These are phyloP conservation scores for Coniochaeta prunicola DNA, from an alignment of 2,329 filamentous ascomycete genomes.

Conservation along the genomic window DNA sequence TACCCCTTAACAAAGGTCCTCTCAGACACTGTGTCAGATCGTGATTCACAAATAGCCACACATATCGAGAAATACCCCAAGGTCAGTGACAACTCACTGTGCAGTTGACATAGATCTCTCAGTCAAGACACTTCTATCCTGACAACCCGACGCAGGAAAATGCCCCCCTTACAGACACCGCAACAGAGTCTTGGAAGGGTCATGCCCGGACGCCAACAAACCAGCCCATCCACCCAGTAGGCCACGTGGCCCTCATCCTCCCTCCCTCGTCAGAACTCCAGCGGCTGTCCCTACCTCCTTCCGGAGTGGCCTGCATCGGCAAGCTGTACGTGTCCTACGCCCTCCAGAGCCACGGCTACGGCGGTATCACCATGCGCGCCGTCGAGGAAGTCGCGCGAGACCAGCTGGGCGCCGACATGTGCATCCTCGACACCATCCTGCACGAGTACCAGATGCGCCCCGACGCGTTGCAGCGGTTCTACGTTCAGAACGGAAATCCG, in stretches of 20 bases:
- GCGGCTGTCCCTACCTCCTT: background rate
- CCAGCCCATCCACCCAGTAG: background rate
- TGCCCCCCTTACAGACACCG: background rate
- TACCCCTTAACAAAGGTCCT: background rate
- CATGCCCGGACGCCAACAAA: background rate
- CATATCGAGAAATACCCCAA: background rate
- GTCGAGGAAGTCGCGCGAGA: background rate
- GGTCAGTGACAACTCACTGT: background rate
- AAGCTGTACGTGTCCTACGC: conserved; percentile 2
- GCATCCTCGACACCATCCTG: background rate
- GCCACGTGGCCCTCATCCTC: background rate
- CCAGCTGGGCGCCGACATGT: background rate
- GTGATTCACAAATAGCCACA: background rate
- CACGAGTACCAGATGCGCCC: background rate
- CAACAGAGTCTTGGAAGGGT: background rate
- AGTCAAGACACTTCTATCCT: background rate
- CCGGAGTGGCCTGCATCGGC: background rate
- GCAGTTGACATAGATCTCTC: background rate
- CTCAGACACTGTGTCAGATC: background rate
- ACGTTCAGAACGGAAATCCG: background rate
- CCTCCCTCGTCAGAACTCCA: background rate
- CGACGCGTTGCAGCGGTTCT: background rate
- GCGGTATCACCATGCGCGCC: background rate
- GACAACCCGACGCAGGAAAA: background rate
- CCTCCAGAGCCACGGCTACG: background rate